These are phyloP conservation scores for Fennellomyces sp. DNA, from an alignment of 371 early-diverging fungal genomes.

Conservation along the genomic window DNA sequence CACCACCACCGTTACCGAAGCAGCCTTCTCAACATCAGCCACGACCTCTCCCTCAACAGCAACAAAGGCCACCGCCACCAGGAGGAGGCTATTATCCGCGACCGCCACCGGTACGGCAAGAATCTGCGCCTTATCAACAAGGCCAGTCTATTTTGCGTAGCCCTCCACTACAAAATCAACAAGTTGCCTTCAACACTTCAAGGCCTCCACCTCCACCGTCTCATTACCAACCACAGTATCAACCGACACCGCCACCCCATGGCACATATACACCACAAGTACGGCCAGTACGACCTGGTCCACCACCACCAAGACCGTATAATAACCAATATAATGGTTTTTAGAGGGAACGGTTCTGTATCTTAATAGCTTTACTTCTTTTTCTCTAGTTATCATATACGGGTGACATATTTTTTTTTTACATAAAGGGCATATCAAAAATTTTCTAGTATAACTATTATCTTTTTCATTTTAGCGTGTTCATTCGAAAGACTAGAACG, in stretches of 20 bases:
- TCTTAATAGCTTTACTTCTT: too few species aligned
- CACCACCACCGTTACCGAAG: slow-evolving; percentile 5
- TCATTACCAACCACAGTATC: background rate
- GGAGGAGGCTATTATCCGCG: background rate
- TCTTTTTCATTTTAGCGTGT: too few species aligned
- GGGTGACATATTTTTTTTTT: too few species aligned
- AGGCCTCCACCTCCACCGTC: background rate
- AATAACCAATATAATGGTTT: too few species aligned
- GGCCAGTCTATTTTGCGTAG: background rate
- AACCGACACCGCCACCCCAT: slow-evolving; percentile 1
- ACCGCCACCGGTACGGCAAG: background rate
- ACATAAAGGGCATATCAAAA: too few species aligned
- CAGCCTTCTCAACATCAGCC: background rate
- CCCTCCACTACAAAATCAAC: background rate
- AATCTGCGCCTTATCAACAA: background rate
- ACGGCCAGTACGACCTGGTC: too few species aligned
- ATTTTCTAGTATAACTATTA: too few species aligned
- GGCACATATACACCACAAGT: too few species aligned
- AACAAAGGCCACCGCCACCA: background rate
- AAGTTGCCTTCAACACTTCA: background rate
- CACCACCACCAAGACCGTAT: background rate
- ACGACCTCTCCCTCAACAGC: slow-evolving; percentile 2
- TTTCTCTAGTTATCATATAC: too few species aligned
- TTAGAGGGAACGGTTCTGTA: too few species aligned
- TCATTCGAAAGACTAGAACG: too few species aligned